phyloP scores from a whole-genome alignment of 2,329 filamentous ascomycete species.

The Parastagonospora avenae region DNA sequence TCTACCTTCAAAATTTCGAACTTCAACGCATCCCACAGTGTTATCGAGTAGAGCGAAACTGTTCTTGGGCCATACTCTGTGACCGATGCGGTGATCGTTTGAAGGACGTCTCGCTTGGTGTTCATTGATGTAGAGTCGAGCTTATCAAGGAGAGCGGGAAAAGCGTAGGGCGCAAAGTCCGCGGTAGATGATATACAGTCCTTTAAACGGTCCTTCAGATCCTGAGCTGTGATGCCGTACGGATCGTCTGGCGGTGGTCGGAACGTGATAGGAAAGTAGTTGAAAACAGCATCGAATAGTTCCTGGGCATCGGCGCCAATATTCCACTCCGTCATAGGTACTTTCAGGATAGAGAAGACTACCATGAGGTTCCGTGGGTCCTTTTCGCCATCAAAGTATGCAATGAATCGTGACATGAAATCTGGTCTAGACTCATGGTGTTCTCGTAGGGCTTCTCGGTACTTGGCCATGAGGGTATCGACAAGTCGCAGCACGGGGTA shows the following conservation, averaged over 20 bases:
- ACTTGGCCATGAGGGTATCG: constrained; percentile 65
- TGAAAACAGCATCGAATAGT: constrained; percentile 72
- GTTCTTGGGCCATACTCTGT: constrained; percentile 63
- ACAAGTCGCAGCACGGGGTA: constrained; percentile 67
- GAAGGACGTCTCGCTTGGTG: constrained; percentile 71
- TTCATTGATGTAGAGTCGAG: constrained; percentile 71
- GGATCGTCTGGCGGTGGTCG: constrained; percentile 71
- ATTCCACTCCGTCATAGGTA: constrained; percentile 71
- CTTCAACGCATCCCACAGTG: constrained; percentile 71
- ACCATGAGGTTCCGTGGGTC: constrained; percentile 73
- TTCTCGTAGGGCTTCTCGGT: constrained; percentile 49
- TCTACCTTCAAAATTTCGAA: constrained; percentile 71
- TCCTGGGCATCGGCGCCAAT: constrained; percentile 61
- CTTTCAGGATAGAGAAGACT: constrained; percentile 69
- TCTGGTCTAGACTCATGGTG: constrained; percentile 59
- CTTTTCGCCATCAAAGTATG: constrained; percentile 71
- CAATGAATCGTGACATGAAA: constrained; percentile 65
- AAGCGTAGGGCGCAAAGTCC: constrained; percentile 68
- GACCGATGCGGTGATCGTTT: constrained; percentile 65
- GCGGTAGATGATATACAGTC: constrained; percentile 67
- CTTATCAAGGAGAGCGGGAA: constrained; percentile 71
- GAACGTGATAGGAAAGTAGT: constrained; percentile 75
- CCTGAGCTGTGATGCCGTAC: constrained; percentile 71
- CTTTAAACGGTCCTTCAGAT: constrained; percentile 67
- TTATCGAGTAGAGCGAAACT: constrained; percentile 66